A percentile compares a stretch with the other conserved stretches of the same genome.
Evolutionary conservation across 345 rosid genomes (phyloP).

Genomic region (Iberis pinnata): DNA sequence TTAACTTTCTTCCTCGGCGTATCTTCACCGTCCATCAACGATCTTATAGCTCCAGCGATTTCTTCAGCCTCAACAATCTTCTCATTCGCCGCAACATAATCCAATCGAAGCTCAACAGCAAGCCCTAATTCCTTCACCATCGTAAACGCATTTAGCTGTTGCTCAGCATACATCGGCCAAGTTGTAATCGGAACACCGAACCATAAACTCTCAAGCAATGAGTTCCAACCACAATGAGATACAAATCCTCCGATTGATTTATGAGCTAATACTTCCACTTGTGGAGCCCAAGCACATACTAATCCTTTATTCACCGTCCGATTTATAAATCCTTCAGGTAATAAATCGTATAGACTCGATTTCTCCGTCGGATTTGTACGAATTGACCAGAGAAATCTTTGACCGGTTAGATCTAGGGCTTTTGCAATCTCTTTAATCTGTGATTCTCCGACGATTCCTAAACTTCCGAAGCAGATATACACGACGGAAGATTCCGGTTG

Average conservation of each 20-base stretch:
- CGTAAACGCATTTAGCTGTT: slow-evolving; percentile 43
- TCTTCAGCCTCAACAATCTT: slow-evolving; percentile 34
- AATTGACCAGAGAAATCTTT: slow-evolving; percentile 32
- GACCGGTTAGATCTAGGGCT: slow-evolving; percentile 36
- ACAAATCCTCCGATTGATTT: slow-evolving; percentile 37
- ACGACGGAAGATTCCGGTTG: slow-evolving; percentile 40
- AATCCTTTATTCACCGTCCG: slow-evolving; percentile 24
- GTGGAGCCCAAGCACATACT: slow-evolving; percentile 40
- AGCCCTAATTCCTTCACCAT: slow-evolving; percentile 43
- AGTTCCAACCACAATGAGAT: slow-evolving; percentile 55
- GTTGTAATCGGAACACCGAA: slow-evolving; percentile 38
- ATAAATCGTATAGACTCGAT: slow-evolving; percentile 9
- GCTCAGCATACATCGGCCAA: slow-evolving; percentile 49
- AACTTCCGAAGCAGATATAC: slow-evolving; percentile 48
- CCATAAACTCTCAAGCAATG: slow-evolving; percentile 47
- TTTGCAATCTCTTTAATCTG: slow-evolving; percentile 43
- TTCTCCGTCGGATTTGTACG: slow-evolving; percentile 24
- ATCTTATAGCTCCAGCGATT: slow-evolving; percentile 27
- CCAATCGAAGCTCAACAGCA: slow-evolving; percentile 34
- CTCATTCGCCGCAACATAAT: slow-evolving; percentile 22
- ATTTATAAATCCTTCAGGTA: slow-evolving; percentile 35
- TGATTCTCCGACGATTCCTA: slow-evolving; percentile 24
- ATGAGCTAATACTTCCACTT: slow-evolving; percentile 35
- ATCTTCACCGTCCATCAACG: slow-evolving; percentile 29
- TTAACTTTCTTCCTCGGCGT: slow-evolving; percentile 28